Conservation (phyloP, 805 yeast genomes). For the Pichia nanzhaoensis region DNA sequence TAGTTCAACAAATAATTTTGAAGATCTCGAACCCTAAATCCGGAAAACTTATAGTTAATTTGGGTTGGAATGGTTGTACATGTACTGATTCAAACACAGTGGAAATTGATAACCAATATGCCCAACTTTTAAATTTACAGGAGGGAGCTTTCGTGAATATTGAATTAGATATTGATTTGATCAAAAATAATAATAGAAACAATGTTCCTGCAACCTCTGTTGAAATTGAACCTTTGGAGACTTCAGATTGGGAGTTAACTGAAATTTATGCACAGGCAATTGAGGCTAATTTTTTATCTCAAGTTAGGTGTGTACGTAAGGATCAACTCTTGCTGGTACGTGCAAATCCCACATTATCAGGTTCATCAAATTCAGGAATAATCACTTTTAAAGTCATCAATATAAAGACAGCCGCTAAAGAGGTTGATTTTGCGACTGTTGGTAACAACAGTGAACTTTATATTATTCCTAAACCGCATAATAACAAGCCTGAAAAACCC, state of each 20-base stretch:
- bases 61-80: conserved; percentile 30
- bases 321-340: conserved; percentile 60
- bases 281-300: conserved; percentile 69
- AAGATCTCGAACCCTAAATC: conserved; percentile 22
- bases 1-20: conserved; percentile 35
- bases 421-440: conserved; percentile 32
- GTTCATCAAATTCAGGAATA: conserved; percentile 21
- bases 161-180: conserved; percentile 36
- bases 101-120: conserved; percentile 66
- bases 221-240: conserved; percentile 67
- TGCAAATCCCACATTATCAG: conserved; percentile 55
- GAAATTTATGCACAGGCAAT: conserved; percentile 73
- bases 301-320: conserved; percentile 65
- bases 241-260: conserved; percentile 86
- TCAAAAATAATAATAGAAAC: not conserved
- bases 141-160: conserved; percentile 39
- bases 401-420: conserved; percentile 29
- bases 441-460: conserved; percentile 34
- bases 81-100: conserved; percentile 24
- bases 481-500: conserved; percentile 8
- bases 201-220: conserved; percentile 44
- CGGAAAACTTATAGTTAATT: conserved; percentile 14
- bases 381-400: conserved; percentile 53
- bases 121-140: conserved; percentile 39
- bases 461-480: conserved; percentile 61